Base-by-base conservation (phyloP, 805 yeast genomes). In the Kodamaea kakaduensis region DNA sequence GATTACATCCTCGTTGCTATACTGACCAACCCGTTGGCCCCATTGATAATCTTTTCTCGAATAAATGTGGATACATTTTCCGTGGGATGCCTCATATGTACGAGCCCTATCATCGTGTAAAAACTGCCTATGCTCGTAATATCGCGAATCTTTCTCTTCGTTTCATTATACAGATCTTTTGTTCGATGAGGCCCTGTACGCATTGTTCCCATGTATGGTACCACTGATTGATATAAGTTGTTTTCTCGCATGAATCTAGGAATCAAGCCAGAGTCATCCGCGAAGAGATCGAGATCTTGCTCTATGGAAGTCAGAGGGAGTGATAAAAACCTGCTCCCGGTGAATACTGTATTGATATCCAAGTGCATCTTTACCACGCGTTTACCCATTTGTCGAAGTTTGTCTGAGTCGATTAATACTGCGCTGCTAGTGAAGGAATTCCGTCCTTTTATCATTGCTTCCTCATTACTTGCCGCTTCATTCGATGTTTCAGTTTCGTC, bases 31-130 rank as follows among this genome's bases (percentile, higher is more conserved):
- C 73, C 71, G 2, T 38, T 32, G 8, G 42, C 40, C 1, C 66
- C 66, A 25, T 55, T 46, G 8, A 62, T 39, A 1, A 62, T 42
- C 29, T 46, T 55, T 2, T 45, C 41, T 4, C 54, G 55, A 3
- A 51, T 40, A 25, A 36, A 36, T n/a, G 15, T 19, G 17, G n/a
- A 5, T 12, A 54, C 53, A 6, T 40, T 38, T 9, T 44, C 43
- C 12, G 47, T 45, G 10, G 59, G 65, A 32, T 45, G 61, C 41
- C 59, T 62, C 7, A 47, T 34, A 10, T 47, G 43, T 13, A 64
- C 32, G 10, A 67, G 21, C 1, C 73, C 73, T 5, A 65, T 42
- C 57, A 67, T 44, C 6, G 67, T 55, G 42, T 58, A 58, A 34
- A 67, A 67, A 31, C 66, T 55, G 2, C 64, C 68, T 10, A 64